phyloP scores from a whole-genome alignment of 2,329 filamentous ascomycete species.

The Aspergillus sergii region DNA sequence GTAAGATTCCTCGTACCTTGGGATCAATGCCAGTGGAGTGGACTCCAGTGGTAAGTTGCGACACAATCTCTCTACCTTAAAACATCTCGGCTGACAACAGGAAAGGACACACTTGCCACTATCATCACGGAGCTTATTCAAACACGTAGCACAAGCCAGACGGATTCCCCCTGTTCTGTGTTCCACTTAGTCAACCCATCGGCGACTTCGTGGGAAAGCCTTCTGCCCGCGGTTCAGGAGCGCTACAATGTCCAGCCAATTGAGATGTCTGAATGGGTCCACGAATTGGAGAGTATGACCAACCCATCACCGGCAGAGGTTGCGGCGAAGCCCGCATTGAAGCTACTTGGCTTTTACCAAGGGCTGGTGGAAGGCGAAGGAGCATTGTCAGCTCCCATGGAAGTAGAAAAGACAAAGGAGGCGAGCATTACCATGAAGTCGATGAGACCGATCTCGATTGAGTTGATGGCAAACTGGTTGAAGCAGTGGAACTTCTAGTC shows the following conservation, averaged over 20 bases:
- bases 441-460: constrained; percentile 45
- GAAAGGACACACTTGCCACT: constrained; percentile 41
- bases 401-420: constrained; percentile 43
- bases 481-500: background rate
- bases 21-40: constrained; percentile 55
- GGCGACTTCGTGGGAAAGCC: constrained; percentile 41
- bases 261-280: constrained; percentile 49
- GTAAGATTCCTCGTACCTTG: constrained; percentile 50
- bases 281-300: constrained; percentile 41
- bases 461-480: constrained; percentile 47
- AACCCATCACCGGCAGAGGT: constrained; percentile 40
- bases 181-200: constrained; percentile 56
- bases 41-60: constrained; percentile 50
- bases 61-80: background rate
- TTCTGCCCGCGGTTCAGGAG: constrained; percentile 45
- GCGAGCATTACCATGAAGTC: constrained; percentile 48
- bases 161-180: constrained; percentile 11
- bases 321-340: constrained; percentile 51
- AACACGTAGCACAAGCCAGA: constrained; percentile 24
- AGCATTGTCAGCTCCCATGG: constrained; percentile 40
- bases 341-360: constrained; percentile 55
- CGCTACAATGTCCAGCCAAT: constrained; percentile 48
- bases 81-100: background rate
- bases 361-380: constrained; percentile 33
- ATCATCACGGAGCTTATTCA: constrained; percentile 51